Evolutionary conservation across 108 stramenopile genomes (phyloP), one percentile per base, ranked within the genome.

Genomic region (Stephanodiscus triporus): DNA sequence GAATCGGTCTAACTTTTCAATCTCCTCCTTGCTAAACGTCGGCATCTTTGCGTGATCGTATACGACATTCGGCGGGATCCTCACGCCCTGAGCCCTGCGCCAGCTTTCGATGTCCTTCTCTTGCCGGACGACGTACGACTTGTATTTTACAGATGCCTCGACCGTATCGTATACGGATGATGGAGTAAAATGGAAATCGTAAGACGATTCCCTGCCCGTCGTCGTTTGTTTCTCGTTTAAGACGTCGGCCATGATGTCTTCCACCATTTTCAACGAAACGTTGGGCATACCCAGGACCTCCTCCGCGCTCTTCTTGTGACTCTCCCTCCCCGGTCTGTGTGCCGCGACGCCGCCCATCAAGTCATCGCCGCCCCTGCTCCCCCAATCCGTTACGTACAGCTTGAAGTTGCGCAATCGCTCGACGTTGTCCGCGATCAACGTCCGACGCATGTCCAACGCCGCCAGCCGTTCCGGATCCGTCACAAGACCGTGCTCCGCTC

Each of bases 51-150:
- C 78, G 56, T 85, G 88, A 26, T 82, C 81, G 75, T 97, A 99
- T 47, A 77, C 75, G 16, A 99, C 72, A 53, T 89, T 89, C 5
- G 93, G 85, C 34, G 98, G 98, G 43, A 99, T 97, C n/a, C 79
- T 70, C 30, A 89, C 78, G 43, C 92, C 93, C 70, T 95, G 91
- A 9, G 94, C 92, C 61, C 83, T 88, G 20, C 95, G 72, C 96
- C 95, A 98, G 61, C 88, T 89, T 60, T 96, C 97, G 84, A 99
- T 98, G 65, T 99, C 98, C 64, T 86, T 85, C 70, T 95, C 84
- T 76, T 98, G 97, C 37, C 97, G 70, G 8, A 78, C 57, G 30
- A 95, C 92, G 72, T 95, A 97, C 34, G 85, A 81, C 55, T 84
- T 76, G 73, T 98, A 98, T 83, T 98, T 98, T 73, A 96, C 87